Percentiles rank a stretch among this genome's conserved stretches.
phyloP scores from a whole-genome alignment of 2,329 filamentous ascomycete genomes.

The Curvularia spicifera region DNA sequence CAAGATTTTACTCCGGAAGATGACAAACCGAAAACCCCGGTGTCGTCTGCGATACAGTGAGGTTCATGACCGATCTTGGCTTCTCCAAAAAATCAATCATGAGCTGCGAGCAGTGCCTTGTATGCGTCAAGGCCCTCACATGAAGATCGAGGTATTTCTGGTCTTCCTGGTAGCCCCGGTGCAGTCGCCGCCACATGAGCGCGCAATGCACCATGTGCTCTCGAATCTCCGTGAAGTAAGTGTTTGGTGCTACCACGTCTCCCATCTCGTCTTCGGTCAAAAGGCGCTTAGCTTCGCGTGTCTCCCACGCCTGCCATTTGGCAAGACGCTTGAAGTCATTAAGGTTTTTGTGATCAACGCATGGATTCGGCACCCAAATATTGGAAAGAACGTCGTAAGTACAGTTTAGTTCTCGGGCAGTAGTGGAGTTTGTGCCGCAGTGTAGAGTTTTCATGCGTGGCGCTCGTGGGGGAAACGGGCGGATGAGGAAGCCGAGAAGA shows the following conservation, averaged over 20 bases:
- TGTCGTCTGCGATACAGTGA: too few relatives aligned
- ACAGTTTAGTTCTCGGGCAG: constrained; percentile 6
- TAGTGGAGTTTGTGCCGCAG: constrained; percentile 11
- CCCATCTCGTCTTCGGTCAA: constrained; percentile 13
- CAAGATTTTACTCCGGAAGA: too few relatives aligned
- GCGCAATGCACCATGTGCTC: constrained; percentile 17
- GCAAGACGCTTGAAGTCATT: constrained; percentile 6
- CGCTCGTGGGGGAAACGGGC: too few relatives aligned
- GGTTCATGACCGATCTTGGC: too few relatives aligned
- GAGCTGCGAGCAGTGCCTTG: too few relatives aligned
- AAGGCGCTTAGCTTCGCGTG: constrained; percentile 1
- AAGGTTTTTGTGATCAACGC: constrained; percentile 7
- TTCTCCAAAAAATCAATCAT: too few relatives aligned
- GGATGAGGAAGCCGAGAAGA: too few relatives aligned
- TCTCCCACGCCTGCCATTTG: too few relatives aligned
- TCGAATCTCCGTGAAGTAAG: constrained; percentile 10
- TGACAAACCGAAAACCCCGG: too few relatives aligned
- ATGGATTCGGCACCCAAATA: constrained; percentile 5
- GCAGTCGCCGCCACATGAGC: constrained; percentile 10
- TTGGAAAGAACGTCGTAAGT: constrained; percentile 15
- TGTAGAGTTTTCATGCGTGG: background rate
- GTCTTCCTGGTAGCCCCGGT: constrained; percentile 7
- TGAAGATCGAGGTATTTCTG: too few relatives aligned
- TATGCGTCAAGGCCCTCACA: too few relatives aligned
- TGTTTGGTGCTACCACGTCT: constrained; percentile 10